Evolutionary conservation across 768 basidiomycete genomes (phyloP).

Genomic region (Xerocomellus dryophilus): DNA sequence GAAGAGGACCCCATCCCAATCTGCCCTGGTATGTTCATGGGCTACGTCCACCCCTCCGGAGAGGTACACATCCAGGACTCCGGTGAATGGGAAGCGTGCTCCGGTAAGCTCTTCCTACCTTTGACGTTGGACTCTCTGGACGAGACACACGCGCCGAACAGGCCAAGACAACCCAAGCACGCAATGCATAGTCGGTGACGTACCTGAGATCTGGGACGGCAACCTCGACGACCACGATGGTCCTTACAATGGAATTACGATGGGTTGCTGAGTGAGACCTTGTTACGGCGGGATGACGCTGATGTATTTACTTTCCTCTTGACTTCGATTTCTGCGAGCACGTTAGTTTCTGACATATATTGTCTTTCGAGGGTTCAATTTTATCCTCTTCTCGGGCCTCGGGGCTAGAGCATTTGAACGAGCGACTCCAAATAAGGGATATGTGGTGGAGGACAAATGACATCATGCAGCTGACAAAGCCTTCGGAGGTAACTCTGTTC

Average conservation of each 20-base stretch:
- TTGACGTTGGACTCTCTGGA: neutral
- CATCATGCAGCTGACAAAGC: neutral
- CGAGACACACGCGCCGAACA: neutral
- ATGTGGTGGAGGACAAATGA: neutral
- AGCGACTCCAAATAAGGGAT: neutral
- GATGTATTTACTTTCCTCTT: neutral
- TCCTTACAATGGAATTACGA: conserved; percentile 30
- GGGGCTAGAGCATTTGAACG: neutral
- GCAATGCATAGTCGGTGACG: conserved; percentile 24
- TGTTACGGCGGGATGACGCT: neutral
- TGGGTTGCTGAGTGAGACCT: conserved; percentile 22
- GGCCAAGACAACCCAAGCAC: conserved; percentile 57
- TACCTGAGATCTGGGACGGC: conserved; percentile 43
- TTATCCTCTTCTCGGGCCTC: neutral
- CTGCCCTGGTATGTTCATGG: conserved; percentile 35
- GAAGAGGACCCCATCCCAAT: conserved; percentile 39
- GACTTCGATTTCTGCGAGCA: neutral
- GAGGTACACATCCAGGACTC: conserved; percentile 46
- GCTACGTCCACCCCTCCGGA: conserved; percentile 39
- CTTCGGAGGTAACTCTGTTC: neutral
- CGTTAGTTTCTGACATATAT: neutral
- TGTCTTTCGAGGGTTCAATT: neutral
- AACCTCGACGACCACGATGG: conserved; percentile 45
- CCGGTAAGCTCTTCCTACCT: conserved; percentile 33
- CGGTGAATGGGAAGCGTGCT: conserved; percentile 51